Conservation (phyloP, 768 basidiomycete species). For the Suillus alpinus region DNA sequence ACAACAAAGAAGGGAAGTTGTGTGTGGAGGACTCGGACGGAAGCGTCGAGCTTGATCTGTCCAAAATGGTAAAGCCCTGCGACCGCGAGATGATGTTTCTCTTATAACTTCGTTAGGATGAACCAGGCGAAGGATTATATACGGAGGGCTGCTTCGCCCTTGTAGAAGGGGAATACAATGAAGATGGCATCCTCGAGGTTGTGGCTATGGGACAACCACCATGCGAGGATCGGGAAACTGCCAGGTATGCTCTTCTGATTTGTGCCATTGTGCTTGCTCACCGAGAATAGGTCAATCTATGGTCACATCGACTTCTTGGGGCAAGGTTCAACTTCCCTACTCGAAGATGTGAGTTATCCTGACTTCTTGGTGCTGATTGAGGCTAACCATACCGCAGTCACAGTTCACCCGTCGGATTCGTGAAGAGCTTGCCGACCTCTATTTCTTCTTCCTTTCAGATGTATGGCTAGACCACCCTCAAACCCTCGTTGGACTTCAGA, state of each 20-base stretch:
- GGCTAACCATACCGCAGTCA: conserved; percentile 37
- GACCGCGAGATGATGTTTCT: not conserved
- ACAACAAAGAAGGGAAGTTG: conserved; percentile 86
- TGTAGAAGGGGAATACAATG: conserved; percentile 94
- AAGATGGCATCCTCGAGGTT: conserved; percentile 84
- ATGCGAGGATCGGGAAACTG: conserved; percentile 82
- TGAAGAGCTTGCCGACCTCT: conserved; percentile 69
- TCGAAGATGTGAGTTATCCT: conserved; percentile 74
- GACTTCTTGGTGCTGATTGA: not conserved
- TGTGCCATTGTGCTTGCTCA: conserved; percentile 8
- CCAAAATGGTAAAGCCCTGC: conserved; percentile 59
- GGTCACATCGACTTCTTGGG: conserved; percentile 98
- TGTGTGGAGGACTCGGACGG: conserved; percentile 95
- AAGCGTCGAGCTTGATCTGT: conserved; percentile 82
- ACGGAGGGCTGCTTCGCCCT: conserved; percentile 95
- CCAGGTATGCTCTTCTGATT: conserved; percentile 51
- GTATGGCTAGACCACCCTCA: conserved; percentile 91
- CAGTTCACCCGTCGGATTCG: conserved; percentile 60
- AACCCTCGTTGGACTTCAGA: conserved; percentile 74
- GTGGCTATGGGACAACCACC: conserved; percentile 97
- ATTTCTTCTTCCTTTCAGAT: conserved; percentile 94
- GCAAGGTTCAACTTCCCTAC: conserved; percentile 83
- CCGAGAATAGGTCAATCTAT: conserved; percentile 70
- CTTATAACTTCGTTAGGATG: conserved; percentile 47
- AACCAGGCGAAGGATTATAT: conserved; percentile 92